A percentile compares a stretch with the other conserved stretches of the same genome.
Conservation (phyloP, 2,329 filamentous ascomycete species). For the Ciborinia camelliae region DNA sequence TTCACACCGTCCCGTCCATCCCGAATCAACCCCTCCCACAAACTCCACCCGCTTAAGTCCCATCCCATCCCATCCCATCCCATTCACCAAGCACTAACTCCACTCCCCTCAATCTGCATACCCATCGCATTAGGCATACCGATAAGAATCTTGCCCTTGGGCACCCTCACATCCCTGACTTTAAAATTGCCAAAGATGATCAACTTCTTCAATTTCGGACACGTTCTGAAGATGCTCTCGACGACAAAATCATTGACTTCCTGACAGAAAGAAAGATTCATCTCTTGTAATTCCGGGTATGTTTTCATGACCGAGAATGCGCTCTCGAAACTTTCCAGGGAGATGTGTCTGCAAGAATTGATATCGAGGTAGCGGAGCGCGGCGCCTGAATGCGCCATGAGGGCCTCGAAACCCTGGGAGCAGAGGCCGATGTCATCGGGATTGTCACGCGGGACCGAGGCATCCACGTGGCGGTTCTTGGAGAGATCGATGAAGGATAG, state of each 20-base stretch:
- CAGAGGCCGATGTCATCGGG: constrained; percentile 68
- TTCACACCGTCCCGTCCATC: neutral
- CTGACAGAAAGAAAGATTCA: constrained; percentile 77
- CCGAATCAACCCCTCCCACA: neutral
- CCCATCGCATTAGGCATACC: constrained; percentile 57
- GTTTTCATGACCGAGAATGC: constrained; percentile 60
- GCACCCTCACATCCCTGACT: constrained; percentile 52
- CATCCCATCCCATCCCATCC: neutral
- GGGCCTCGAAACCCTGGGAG: constrained; percentile 68
- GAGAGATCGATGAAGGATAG: constrained; percentile 71
- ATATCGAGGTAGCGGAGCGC: constrained; percentile 67
- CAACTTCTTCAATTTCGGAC: constrained; percentile 57
- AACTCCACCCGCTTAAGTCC: too few relatives aligned
- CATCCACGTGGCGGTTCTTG: constrained; percentile 73
- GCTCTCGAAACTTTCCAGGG: constrained; percentile 65
- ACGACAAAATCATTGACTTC: constrained; percentile 63
- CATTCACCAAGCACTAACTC: constrained; percentile 24
- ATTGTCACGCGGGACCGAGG: constrained; percentile 62
- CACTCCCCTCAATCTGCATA: constrained; percentile 55
- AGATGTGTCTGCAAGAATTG: constrained; percentile 81
- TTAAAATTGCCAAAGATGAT: constrained; percentile 66
- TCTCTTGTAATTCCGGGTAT: constrained; percentile 66
- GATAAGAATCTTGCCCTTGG: constrained; percentile 53
- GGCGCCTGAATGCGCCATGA: constrained; percentile 79
- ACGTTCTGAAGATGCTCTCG: constrained; percentile 60